Base-by-base conservation (phyloP, 1,284 basidiomycete species). In the Cryptococcus depauperatus region DNA sequence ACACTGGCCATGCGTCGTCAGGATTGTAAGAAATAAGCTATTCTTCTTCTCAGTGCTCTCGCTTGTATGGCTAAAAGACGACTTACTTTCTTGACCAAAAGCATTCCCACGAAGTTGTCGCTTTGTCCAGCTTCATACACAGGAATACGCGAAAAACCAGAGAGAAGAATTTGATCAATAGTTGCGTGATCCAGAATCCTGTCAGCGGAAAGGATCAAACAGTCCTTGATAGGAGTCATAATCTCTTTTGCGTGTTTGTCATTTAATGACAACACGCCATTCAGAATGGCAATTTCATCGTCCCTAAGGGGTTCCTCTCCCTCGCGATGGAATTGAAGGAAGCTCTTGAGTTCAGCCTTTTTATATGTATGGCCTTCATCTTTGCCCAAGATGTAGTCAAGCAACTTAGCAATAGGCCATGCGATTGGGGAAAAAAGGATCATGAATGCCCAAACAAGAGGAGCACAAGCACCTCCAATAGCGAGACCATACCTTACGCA, bases 81-180 rank as follows among this genome's bases (percentile, higher is more conserved):
- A 37, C 68, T 42, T 41, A 82, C 84, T 75, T 83, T 84, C 63
- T 92, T 92, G 41, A 91, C 77, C 14, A 96, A 78, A 3, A 98
- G 76, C 56, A 96, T 78, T 0, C 93, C 93, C 11, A 86, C 72
- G 62, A 95, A 96, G 33, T 86, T 79, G 11, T 80, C 72, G 2
- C 82, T 79, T 43, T 85, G 78, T 4, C 78, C 79, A 3, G 84
- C 77, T 56, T 85, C 81, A 63, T 96, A 85, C 1, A 98, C 78
- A 0, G 93, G 93, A 56, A 97, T 89, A 21, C 93, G 82, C 2
- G 90, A 95, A 67, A 96, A 96, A 0, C 93, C 93, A 47, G 83
- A 88, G 14, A 79, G 65, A 78, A 91, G 77, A 37, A 69, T 69
- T 35, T 77, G 76, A 62, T 92, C 82, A 30, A 93, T 81, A 0